Base-by-base conservation (phyloP, 495 filamentous ascomycete species). In the Immersiella caudata region DNA sequence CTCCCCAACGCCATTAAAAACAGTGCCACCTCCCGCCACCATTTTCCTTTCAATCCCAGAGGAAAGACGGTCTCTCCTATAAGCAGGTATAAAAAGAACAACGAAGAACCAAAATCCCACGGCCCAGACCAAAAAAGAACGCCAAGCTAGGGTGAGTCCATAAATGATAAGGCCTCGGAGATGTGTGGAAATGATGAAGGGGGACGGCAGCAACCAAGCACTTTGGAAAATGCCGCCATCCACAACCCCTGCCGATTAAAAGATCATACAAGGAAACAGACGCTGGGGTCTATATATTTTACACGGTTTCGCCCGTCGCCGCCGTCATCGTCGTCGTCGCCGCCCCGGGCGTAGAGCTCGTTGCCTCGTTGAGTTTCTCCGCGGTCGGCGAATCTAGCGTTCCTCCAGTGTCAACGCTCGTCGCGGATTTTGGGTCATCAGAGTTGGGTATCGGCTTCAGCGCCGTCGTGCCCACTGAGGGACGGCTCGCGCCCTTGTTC, bases 361-460 rank as follows among this genome's bases (percentile, higher is more conserved):
- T 57, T 24, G 59, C 18, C 22, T 79, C 78, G 4, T 49, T 64
- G 16, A 59, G 66, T 66, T 77, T 82, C 25, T 82, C 78, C 24
- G 62, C 50, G 4, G 66, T 67, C 6, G 78, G 74, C 9, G 78
- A 75, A 21, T 79, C 78, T 6, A 74, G 35, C 62, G 69, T 71
- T 26, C 69, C 62, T 0, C 69, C 67, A 29, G 75, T 74, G 16
- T 74, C 74, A 24, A 62, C 70, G 64, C 68, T 75, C 7, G 73
- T 74, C 6, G 79, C 76, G n/a, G 78, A 77, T 56, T 81, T 84
- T 4, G 77, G 74, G 22, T 83, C 81, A 6, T 82, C 82, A 18
- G 70, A 67, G 27, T 69, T 74, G 11, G 77, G 29, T 24, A 68
- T 66, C 2, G 79, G 75, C 25, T 81, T 75, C 64, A 80, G 76